Percentiles rank a stretch among this genome's conserved stretches.
These are phyloP conservation scores for Tolypocladium ovalisporum DNA, from an alignment of 2,329 filamentous ascomycete genomes.

Conservation along the genomic window DNA sequence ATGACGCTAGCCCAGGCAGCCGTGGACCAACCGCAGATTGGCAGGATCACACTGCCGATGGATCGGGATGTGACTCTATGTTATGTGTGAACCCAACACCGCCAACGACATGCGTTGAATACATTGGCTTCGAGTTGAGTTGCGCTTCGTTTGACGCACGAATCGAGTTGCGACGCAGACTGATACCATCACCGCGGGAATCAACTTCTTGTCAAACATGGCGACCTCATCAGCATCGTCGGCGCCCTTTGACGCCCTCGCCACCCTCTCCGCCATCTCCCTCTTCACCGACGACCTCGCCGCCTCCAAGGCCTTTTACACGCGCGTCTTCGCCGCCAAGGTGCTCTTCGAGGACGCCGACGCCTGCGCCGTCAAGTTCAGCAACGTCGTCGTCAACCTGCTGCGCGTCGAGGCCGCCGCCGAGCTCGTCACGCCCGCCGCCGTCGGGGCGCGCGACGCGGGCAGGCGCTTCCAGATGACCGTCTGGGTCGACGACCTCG, in stretches of 20 bases:
- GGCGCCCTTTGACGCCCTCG: neutral
- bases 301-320: slow-evolving; percentile 1
- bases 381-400: slow-evolving; percentile 5
- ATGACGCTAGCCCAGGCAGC: neutral
- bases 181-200: neutral
- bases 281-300: slow-evolving; percentile 1
- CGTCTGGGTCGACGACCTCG: slow-evolving; percentile 2
- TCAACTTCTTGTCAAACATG: neutral
- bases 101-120: too few relatives aligned
- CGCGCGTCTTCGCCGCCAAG: slow-evolving; percentile 4
- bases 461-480: neutral
- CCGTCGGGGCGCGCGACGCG: neutral
- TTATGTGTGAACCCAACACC: too few relatives aligned
- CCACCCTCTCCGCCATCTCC: slow-evolving; percentile 1
- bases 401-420: neutral
- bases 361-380: slow-evolving; percentile 6
- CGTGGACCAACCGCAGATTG: neutral
- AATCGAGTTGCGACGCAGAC: neutral
- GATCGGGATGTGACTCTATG: too few relatives aligned
- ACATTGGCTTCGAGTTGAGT: too few relatives aligned
- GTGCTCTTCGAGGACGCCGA: slow-evolving; percentile 5
- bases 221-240: neutral
- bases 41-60: too few relatives aligned
- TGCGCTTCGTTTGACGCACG: neutral
- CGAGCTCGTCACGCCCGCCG: neutral